Evolutionary conservation across 805 yeast genomes (phyloP).

Genomic region (Barnettozyma siamensis): DNA sequence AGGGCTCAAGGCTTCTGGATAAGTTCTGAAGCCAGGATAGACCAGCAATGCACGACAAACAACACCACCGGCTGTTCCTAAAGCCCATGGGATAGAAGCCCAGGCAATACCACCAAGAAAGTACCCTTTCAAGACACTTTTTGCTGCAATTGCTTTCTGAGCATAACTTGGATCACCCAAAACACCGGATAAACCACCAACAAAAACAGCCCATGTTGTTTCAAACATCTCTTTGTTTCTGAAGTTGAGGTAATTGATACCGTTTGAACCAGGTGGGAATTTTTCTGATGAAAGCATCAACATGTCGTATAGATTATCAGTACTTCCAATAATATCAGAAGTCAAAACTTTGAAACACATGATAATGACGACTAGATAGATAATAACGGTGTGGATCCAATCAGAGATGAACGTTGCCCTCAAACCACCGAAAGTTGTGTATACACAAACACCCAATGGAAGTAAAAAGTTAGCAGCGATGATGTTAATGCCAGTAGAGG

Average conservation of each 20-base stretch:
- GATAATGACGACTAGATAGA: slow-evolving; percentile 33
- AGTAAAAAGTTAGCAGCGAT: slow-evolving; percentile 41
- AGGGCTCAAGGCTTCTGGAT: slow-evolving; percentile 33
- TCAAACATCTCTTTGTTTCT: slow-evolving; percentile 26
- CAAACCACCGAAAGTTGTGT: slow-evolving; percentile 46
- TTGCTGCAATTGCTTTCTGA: slow-evolving; percentile 40
- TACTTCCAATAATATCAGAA: slow-evolving; percentile 38
- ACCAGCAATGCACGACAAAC: slow-evolving; percentile 30
- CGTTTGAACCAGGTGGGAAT: slow-evolving; percentile 27
- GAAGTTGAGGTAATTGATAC: slow-evolving; percentile 29
- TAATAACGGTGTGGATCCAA: slow-evolving; percentile 44
- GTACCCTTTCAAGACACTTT: slow-evolving; percentile 31
- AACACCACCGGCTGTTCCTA: slow-evolving; percentile 24
- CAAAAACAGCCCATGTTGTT: slow-evolving; percentile 27
- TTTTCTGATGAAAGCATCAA: slow-evolving; percentile 29
- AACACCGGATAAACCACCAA: slow-evolving; percentile 30
- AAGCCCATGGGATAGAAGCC: slow-evolving; percentile 77
- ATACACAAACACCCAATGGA: slow-evolving; percentile 42
- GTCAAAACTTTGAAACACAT: slow-evolving; percentile 31
- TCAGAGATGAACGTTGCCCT: slow-evolving; percentile 48
- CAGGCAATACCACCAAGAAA: slow-evolving; percentile 70
- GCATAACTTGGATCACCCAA: slow-evolving; percentile 35
- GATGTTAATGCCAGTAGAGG: slow-evolving; percentile 38
- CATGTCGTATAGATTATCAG: slow-evolving; percentile 38
- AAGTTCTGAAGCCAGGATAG: slow-evolving; percentile 33